Base-by-base conservation (phyloP, 2,329 filamentous ascomycete genomes). In the Colletotrichum coccodes region DNA sequence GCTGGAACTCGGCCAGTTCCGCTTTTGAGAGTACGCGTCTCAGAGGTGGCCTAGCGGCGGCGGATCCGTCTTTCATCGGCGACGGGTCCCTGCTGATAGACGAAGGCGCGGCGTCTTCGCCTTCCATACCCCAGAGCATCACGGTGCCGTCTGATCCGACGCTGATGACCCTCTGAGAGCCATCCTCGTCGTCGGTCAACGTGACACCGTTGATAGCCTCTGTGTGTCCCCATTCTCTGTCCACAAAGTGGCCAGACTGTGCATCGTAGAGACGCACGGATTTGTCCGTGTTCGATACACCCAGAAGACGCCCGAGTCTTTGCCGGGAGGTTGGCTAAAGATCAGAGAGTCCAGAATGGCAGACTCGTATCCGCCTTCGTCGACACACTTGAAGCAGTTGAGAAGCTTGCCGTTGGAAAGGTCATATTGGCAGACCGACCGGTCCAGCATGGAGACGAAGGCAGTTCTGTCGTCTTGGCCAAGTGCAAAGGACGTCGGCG, bases 251-350 rank as follows among this genome's bases (percentile, higher is more conserved):
- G 9, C 95, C 95, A 47, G 89, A 90, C 70, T 92, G 90, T 34
- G 89, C 85, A 73, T 97, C 93, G 75, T 99, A 99, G 18, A 99
- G 83, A 40, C 96, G 87, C 64, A 99, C 91, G 0, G 96, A 98
- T 78, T 98, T 99, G 79, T 99, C 96, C 1, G 94, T 97, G 73
- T 95, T 95, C 9, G 95, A 98, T 12, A 96, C 87, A n/a, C 94
- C 95, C 21, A 96, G 86, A 59, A 99, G 86, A 97, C 87, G 32
- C 90, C 88, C 3, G 86, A 80, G 46, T 83, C 89, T 77, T 78
- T 85, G 50, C 80, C 87, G 79, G 70, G 86, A 79, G 74, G 89
- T 81, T 76, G 89, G 74, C 77, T 90, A 65, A 91, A 89, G 2
- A 90, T 89, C 34, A 99, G 85, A 0, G 92, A 93, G 72, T 95